Evolutionary conservation across 495 filamentous ascomycete genomes (phyloP).

Genomic region (Astrothelium subdiscretum): DNA sequence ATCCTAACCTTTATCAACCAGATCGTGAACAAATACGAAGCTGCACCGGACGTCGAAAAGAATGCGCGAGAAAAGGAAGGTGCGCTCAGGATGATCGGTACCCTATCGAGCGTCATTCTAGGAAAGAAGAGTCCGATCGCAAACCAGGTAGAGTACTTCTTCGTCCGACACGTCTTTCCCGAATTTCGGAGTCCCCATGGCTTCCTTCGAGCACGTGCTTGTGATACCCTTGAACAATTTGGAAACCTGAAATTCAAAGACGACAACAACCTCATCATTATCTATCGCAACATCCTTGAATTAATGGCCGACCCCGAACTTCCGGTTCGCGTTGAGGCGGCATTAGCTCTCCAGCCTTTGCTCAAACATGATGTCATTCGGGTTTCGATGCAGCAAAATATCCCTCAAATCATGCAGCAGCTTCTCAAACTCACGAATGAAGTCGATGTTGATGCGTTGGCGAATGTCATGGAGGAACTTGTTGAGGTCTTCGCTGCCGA

Average conservation of each 20-base stretch:
- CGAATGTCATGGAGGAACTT: slow-evolving; percentile 99
- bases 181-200: slow-evolving; percentile 91
- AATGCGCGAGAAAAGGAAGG: slow-evolving; percentile 92
- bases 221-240: slow-evolving; percentile 95
- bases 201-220: slow-evolving; percentile 88
- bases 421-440: slow-evolving; percentile 92
- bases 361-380: slow-evolving; percentile 93
- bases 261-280: slow-evolving; percentile 79
- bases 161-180: slow-evolving; percentile 94
- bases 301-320: slow-evolving; percentile 88
- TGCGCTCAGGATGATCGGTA: slow-evolving; percentile 93
- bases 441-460: slow-evolving; percentile 84
- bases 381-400: slow-evolving; percentile 89
- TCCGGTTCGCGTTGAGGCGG: slow-evolving; percentile 88
- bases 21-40: slow-evolving; percentile 82
- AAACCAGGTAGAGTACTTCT: slow-evolving; percentile 97
- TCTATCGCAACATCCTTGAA: slow-evolving; percentile 93
- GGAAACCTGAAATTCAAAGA: slow-evolving; percentile 94
- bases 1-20: slow-evolving; percentile 88
- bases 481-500: slow-evolving; percentile 95
- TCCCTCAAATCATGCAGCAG: slow-evolving; percentile 99
- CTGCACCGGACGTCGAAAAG: slow-evolving; percentile 73
- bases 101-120: slow-evolving; percentile 81
- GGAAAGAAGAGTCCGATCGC: slow-evolving; percentile 97
- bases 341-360: slow-evolving; percentile 85